These are phyloP conservation scores for Fraxinus nigra DNA, from an alignment of 305 asterid genomes.

Conservation along the genomic window DNA sequence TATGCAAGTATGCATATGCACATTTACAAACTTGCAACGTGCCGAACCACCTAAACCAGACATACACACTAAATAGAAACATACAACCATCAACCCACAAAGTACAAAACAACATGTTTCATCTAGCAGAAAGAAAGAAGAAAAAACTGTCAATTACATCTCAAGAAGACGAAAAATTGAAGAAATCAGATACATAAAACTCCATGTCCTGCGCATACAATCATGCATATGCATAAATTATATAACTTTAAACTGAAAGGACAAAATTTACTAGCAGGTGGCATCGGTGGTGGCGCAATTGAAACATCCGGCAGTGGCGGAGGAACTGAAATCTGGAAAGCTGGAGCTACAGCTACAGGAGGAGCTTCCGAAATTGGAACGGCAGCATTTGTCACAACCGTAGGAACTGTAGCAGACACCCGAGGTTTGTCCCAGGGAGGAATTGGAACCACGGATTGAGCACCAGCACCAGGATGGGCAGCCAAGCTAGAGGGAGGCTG, in stretches of 20 bases:
- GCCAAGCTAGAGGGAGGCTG: not conserved
- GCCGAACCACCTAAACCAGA: not conserved
- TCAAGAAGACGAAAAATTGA: not conserved
- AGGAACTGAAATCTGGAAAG: slow-evolving; percentile 2
- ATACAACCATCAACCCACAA: not conserved
- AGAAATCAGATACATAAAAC: not conserved
- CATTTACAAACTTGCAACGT: not conserved
- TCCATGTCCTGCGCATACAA: not conserved
- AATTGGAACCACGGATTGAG: not conserved
- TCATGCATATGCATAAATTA: not conserved
- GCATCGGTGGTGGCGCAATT: slow-evolving; percentile 32
- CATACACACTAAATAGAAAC: not conserved
- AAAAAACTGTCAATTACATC: not conserved
- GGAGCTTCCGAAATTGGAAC: not conserved
- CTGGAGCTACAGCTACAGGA: not conserved
- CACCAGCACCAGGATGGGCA: not conserved
- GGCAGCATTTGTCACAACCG: slow-evolving; percentile 4
- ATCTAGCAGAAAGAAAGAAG: not conserved
- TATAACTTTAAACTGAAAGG: not conserved
- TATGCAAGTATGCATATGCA: not conserved
- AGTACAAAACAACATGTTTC: not conserved
- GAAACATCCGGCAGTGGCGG: slow-evolving; percentile 19
- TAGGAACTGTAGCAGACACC: not conserved
- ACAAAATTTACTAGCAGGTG: slow-evolving; percentile 26
- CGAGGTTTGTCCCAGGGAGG: not conserved